A percentile compares a stretch with the other conserved stretches of the same genome.
phyloP scores from a whole-genome alignment of 331 rosid genomes.

The Pyrus hybrid region DNA sequence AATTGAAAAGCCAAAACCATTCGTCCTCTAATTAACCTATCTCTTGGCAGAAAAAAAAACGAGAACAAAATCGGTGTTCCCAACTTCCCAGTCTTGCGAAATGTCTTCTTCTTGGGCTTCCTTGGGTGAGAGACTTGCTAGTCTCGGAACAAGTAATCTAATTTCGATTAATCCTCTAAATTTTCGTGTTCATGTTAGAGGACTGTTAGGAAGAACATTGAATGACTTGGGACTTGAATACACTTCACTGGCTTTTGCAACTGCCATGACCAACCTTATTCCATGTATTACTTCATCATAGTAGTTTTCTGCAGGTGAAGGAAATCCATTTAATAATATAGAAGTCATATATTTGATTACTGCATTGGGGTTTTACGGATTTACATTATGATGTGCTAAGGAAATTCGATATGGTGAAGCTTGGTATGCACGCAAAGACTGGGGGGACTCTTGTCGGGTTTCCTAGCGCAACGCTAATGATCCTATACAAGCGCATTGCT shows the following conservation, averaged over 20 bases:
- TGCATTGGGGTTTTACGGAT: background rate
- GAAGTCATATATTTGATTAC: background rate
- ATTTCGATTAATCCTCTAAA: no score
- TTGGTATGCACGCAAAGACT: constrained; percentile 8
- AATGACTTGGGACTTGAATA: constrained; percentile 8
- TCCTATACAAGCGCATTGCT: constrained; percentile 1
- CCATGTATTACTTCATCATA: constrained; percentile 10
- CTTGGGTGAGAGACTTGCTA: constrained; percentile 5
- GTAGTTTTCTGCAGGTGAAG: constrained; percentile 23
- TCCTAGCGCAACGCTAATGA: constrained; percentile 16
- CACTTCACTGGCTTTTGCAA: constrained; percentile 12
- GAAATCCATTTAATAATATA: no score
- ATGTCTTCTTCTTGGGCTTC: constrained; percentile 15
- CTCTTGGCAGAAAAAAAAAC: constrained; percentile 11
- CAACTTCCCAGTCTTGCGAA: background rate
- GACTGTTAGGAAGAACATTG: constrained; percentile 3
- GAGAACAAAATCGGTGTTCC: constrained; percentile 7
- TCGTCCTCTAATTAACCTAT: background rate
- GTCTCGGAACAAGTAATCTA: no score
- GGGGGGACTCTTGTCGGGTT: constrained; percentile 16
- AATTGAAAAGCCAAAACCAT: background rate
- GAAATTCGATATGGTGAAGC: background rate
- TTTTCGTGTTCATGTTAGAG: background rate
- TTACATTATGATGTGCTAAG: background rate
- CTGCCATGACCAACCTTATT: constrained; percentile 2